phyloP scores from a whole-genome alignment of 2,329 filamentous ascomycete species.

The Xylariales sp. region DNA sequence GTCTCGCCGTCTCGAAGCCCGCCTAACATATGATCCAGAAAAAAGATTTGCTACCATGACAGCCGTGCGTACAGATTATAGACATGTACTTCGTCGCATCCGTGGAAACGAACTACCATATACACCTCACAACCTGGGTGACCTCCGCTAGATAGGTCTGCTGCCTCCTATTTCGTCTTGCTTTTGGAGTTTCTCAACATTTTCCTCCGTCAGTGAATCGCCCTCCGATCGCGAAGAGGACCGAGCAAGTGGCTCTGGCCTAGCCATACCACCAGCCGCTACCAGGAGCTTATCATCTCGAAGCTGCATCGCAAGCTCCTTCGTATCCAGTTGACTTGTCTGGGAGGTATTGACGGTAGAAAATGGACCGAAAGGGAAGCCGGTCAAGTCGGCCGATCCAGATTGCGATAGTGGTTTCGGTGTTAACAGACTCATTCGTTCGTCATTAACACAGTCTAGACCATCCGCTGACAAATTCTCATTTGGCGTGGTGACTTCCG shows the following conservation, averaged over 20 bases:
- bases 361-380: constrained; percentile 34
- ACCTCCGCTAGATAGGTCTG: too few species aligned
- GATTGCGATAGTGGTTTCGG: constrained; percentile 34
- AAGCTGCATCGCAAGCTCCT: constrained; percentile 35
- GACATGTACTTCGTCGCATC: too few species aligned
- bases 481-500: constrained; percentile 4
- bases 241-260: constrained; percentile 14
- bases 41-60: too few species aligned
- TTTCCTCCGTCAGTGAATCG: constrained; percentile 49
- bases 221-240: constrained; percentile 25
- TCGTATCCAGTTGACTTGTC: constrained; percentile 25
- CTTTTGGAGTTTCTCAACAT: constrained; percentile 42
- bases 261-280: constrained; percentile 33
- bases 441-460: too few species aligned
- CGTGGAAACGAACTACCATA: too few species aligned
- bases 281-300: constrained; percentile 44
- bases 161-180: constrained; percentile 15
- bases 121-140: too few species aligned
- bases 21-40: too few species aligned
- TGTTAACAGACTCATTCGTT: constrained; percentile 29
- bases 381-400: constrained; percentile 28
- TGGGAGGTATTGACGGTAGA: constrained; percentile 12
- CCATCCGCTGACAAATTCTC: constrained; percentile 11
- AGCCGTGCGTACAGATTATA: too few species aligned
- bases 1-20: too few species aligned